phyloP scores from a whole-genome alignment of 2,329 filamentous ascomycete genomes.

The Trichophyton mentagrophytes region DNA sequence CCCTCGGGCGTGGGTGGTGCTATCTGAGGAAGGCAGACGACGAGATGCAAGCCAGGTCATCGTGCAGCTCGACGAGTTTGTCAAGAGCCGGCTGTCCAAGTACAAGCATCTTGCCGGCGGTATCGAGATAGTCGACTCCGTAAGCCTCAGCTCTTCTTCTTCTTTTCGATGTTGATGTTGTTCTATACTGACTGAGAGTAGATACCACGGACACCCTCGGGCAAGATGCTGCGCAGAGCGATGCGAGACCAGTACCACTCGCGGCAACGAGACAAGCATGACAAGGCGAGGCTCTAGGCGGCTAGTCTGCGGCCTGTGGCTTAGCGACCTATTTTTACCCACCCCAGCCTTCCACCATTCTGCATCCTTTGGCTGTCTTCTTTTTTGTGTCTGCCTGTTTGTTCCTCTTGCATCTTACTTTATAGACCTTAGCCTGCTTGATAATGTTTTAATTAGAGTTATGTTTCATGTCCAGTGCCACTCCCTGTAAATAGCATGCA shows the following conservation, averaged over 20 bases:
- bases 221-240: slow-evolving; percentile 11
- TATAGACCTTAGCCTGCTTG: not conserved
- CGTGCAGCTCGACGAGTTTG: slow-evolving; percentile 9
- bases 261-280: slow-evolving; percentile 3
- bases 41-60: not conserved
- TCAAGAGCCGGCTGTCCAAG: slow-evolving; percentile 9
- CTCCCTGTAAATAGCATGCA: not conserved
- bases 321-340: not conserved
- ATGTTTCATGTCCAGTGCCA: not conserved
- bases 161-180: not conserved
- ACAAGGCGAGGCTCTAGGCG: slow-evolving; percentile 5
- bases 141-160: not conserved
- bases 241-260: slow-evolving; percentile 11
- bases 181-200: not conserved
- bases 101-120: slow-evolving; percentile 11
- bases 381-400: too few species aligned
- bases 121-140: slow-evolving; percentile 9
- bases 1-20: slow-evolving; percentile 10
- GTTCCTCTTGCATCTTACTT: not conserved
- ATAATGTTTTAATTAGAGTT: not conserved
- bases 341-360: not conserved
- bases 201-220: slow-evolving; percentile 11
- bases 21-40: slow-evolving; percentile 7
- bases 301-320: not conserved
- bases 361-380: not conserved